Base-by-base conservation (phyloP, 148 eudicot species). In the Suaeda aralocaspica region DNA sequence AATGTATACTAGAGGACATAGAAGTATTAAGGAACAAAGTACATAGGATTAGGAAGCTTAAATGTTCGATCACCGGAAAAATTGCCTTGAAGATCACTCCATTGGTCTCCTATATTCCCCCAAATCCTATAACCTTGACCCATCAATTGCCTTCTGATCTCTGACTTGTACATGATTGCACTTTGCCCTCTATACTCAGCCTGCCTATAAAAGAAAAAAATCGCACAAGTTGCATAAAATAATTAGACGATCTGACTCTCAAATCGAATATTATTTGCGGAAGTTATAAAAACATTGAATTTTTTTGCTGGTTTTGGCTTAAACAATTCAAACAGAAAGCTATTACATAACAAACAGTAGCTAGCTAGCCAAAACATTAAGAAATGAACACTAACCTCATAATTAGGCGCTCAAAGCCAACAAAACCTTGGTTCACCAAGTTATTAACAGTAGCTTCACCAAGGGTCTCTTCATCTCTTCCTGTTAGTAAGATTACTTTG, bases 31-130 rank as follows among this genome's bases (percentile, higher is more conserved):
- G 97, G 97, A 68, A 91, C 89, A 78, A 81, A 89, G 73, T 91
- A 91, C 94, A 91, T 88, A 42, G 97, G 94, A 80, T 91, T 91
- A 1, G 97, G 94, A 51, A 91, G 77, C 74, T 91, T 91, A 63
- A 91, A 91, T 12, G 94, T 88, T 25, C 92, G 86, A 64, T 86
- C 85, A 63, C 97, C 97, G 0, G 44, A 52, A 30, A 48, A 85
- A 48, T 85, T 78, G 24, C 97, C 97, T 71, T 83, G 86, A 29
- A 91, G 82, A 76, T 91, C 97, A 82, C 86, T 87, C 97, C 97
- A 91, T 49, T 91, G 97, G 59, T 91, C 97, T 62, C 97, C 97
- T n/a, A 89, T 83, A 68, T 91, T 91, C 13, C 97, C 97, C 97
- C 91, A 85, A 56, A 91, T 82, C 55, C 90, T 87, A 76, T 88